phyloP scores from a whole-genome alignment of 2,329 filamentous ascomycete species.

The Fusarium dimerum region DNA sequence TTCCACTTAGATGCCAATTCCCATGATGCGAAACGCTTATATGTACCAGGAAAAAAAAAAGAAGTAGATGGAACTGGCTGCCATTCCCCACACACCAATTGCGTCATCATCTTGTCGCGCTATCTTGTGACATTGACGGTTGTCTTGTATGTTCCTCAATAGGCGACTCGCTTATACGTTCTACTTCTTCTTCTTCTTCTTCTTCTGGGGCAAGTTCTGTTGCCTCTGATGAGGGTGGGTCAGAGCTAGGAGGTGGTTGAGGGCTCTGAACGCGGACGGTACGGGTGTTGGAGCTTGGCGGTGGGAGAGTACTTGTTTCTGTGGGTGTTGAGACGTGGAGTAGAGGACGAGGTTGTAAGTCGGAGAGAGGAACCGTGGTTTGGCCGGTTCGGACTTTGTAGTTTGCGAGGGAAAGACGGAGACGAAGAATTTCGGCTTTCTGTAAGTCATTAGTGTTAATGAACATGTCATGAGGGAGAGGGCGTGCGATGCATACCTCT shows the following conservation, averaged over 20 bases:
- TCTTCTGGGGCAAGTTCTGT: not conserved
- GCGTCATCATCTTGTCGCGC: not conserved
- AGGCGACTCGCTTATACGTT: not conserved
- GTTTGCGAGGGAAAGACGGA: conserved; percentile 69
- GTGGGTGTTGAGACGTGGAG: conserved; percentile 9
- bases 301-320: not conserved
- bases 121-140: not conserved
- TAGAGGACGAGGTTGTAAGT: conserved; percentile 49
- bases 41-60: not conserved
- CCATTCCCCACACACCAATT: not conserved
- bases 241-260: conserved; percentile 1
- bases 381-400: conserved; percentile 79
- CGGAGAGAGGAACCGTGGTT: conserved; percentile 62
- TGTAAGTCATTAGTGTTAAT: conserved; percentile 32
- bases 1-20: not conserved
- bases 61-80: not conserved
- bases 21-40: not conserved
- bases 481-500: conserved; percentile 40
- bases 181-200: too few relatives aligned
- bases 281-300: conserved; percentile 9
- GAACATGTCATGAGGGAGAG: not conserved
- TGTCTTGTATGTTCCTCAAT: not conserved
- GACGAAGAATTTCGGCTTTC: conserved; percentile 65
- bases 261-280: conserved; percentile 29
- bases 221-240: not conserved